Percentiles rank a stretch among this genome's conserved stretches.
These are phyloP conservation scores for Sporothrix phasma DNA, from an alignment of 2,329 filamentous ascomycete genomes.

Conservation along the genomic window DNA sequence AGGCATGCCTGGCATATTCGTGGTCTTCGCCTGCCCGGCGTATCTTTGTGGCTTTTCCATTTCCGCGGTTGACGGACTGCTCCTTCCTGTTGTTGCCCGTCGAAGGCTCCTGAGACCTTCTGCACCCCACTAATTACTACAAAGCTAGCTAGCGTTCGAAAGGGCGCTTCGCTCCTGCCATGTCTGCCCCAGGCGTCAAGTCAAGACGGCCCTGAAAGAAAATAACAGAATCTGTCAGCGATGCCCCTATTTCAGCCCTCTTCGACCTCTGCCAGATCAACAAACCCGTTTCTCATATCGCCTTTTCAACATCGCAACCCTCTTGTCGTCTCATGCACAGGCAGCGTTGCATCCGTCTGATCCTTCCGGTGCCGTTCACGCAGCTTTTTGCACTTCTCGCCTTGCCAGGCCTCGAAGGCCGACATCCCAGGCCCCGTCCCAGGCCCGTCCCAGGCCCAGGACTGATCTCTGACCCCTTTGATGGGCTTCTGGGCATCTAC, in stretches of 20 bases:
- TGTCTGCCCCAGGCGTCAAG: too few species aligned
- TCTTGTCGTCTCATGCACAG: background rate
- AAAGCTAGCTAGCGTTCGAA: too few species aligned
- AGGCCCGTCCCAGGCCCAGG: background rate
- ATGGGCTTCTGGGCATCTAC: background rate
- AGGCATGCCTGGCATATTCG: too few species aligned
- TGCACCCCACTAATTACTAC: background rate
- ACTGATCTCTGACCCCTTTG: background rate
- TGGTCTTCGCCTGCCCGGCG: too few species aligned
- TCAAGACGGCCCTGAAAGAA: background rate
- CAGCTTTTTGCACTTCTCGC: background rate
- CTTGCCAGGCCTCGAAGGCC: background rate
- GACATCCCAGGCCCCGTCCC: too few species aligned
- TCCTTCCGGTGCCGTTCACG: background rate
- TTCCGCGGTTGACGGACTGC: background rate
- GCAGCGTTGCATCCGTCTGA: conserved; percentile 5
- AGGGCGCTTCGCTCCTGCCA: too few species aligned
- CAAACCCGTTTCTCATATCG: background rate
- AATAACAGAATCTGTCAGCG: background rate
- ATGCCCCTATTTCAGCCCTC: background rate
- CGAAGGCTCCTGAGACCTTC: background rate
- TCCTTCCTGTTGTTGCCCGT: background rate
- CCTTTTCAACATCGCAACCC: background rate
- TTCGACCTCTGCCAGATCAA: too few species aligned
- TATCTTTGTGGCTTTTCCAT: too few species aligned